These are phyloP conservation scores for Cyberlindnera saturnus DNA, from an alignment of 805 yeast genomes.

Conservation along the genomic window DNA sequence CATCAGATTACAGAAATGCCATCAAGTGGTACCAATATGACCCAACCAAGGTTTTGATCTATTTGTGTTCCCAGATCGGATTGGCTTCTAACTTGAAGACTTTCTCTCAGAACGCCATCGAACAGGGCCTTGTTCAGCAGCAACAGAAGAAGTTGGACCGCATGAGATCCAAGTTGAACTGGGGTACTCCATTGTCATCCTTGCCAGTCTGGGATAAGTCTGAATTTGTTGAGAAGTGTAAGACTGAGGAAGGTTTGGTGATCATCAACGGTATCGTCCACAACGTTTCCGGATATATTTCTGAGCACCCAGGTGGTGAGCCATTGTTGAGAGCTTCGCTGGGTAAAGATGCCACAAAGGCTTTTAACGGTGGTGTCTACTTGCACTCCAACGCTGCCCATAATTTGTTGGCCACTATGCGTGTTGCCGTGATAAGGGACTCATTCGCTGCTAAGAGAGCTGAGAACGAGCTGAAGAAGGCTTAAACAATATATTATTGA, in stretches of 20 bases:
- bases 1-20: slow-evolving; percentile 84
- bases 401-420: slow-evolving; percentile 73
- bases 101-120: slow-evolving; percentile 74
- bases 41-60: slow-evolving; percentile 69
- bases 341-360: slow-evolving; percentile 80
- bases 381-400: slow-evolving; percentile 85
- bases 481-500: neutral
- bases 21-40: slow-evolving; percentile 84
- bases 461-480: slow-evolving; percentile 15
- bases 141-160: slow-evolving; percentile 73
- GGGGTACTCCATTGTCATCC: slow-evolving; percentile 66
- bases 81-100: slow-evolving; percentile 64
- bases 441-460: slow-evolving; percentile 36
- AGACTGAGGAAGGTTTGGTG: slow-evolving; percentile 52
- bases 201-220: slow-evolving; percentile 72
- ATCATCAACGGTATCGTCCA: slow-evolving; percentile 77
- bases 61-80: slow-evolving; percentile 54
- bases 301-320: slow-evolving; percentile 83
- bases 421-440: slow-evolving; percentile 74
- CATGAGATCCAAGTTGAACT: slow-evolving; percentile 54
- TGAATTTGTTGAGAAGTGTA: slow-evolving; percentile 39
- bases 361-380: slow-evolving; percentile 83
- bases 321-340: slow-evolving; percentile 62
- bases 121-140: slow-evolving; percentile 77
- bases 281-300: slow-evolving; percentile 60